Evolutionary conservation across 208 protist species (phyloP), one percentile per base, ranked within the genome.

Genomic region (Borovskyia barvae): DNA sequence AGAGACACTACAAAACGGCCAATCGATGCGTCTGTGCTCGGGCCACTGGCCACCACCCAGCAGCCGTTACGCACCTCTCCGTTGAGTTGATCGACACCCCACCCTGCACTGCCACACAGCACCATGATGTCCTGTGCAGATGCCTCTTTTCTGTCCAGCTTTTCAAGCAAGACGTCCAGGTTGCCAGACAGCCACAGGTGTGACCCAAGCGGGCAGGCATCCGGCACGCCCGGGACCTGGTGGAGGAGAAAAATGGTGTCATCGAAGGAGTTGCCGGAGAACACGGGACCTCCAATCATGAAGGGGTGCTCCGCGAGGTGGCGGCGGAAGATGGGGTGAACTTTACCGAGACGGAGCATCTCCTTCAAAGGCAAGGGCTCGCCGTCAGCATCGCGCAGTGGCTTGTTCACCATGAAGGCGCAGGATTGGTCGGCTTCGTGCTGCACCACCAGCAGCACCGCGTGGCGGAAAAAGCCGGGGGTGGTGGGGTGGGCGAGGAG

Each of bases 251-350:
- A 75, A 17, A 91, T 54, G 54, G 66, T 87, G 36, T 82, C 71
- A 33, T 91, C 83, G 41, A 87, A 76, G n/a, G 72, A 64, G 36
- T 73, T 82, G 46, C 79, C 68, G 3, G 69, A 66, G 70, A 85
- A 70, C 20, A 91, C 83, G 9, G 83, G 84, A n/a, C 87, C 87
- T 15, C 87, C 87, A 42, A 91, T 68, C 79, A 94, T 85, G 19
- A 91, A 52, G 8, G 67, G 75, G 66, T 94, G 82, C 53, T 85
- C 58, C 22, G 53, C 33, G 32, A 94, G 75, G 52, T 85, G 66
- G 22, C 77, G 72, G 17, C 55, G 50, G 37, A 82, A 86, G 54
- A 94, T 78, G 7, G 78, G 75, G 58, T 91, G 87, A 6, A 75
- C 59, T n/a, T 66, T 70, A 32, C 52, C 72, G 19, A 87, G 49